These are phyloP conservation scores for Niebla homalea DNA, from an alignment of 495 filamentous ascomycete species.

Conservation along the genomic window DNA sequence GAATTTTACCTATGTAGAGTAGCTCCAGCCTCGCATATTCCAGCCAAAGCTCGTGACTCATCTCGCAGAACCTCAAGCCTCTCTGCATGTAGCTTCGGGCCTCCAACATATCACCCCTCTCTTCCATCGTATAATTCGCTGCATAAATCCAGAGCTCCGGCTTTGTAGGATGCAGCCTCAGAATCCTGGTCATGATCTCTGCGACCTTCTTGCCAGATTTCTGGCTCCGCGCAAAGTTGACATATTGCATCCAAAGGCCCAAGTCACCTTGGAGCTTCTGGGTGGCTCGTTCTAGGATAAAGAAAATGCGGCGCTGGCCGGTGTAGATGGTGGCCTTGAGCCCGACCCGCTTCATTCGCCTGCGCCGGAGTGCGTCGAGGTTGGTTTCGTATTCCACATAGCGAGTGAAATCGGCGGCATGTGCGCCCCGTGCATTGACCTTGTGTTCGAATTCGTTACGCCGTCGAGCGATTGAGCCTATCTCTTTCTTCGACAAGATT, in stretches of 20 bases:
- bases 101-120: constrained; percentile 68
- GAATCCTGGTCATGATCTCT: constrained; percentile 57
- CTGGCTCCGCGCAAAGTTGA: constrained; percentile 64
- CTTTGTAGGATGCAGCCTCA: constrained; percentile 75
- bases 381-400: constrained; percentile 90
- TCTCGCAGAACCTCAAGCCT: constrained; percentile 75
- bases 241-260: constrained; percentile 83
- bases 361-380: constrained; percentile 65
- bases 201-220: constrained; percentile 69
- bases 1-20: constrained; percentile 75
- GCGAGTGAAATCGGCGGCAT: constrained; percentile 62
- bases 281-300: constrained; percentile 76
- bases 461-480: constrained; percentile 71
- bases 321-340: constrained; percentile 49
- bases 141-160: constrained; percentile 80
- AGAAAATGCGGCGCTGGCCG: constrained; percentile 72
- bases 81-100: constrained; percentile 80
- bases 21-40: constrained; percentile 88
- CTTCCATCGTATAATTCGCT: constrained; percentile 60
- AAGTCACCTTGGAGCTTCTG: constrained; percentile 73
- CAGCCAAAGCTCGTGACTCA: constrained; percentile 59
- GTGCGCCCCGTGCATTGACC: constrained; percentile 65
- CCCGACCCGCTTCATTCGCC: constrained; percentile 66
- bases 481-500: constrained; percentile 52
- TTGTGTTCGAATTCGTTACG: constrained; percentile 89